These are phyloP conservation scores for Nitzschia sp. DNA, from an alignment of 108 stramenopile species.

Conservation along the genomic window DNA sequence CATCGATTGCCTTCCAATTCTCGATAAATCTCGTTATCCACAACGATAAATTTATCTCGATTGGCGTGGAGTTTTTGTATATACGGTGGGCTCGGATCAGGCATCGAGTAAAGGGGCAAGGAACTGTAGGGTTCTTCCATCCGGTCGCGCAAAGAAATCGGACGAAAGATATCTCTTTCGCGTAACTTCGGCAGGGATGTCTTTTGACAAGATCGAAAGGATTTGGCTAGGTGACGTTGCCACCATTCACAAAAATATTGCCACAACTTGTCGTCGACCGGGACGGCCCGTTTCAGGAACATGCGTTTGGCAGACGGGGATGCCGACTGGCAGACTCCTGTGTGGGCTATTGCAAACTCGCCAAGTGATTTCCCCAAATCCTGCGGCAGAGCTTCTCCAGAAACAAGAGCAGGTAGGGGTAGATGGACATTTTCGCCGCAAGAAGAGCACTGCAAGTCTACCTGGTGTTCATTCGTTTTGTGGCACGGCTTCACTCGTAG, in stretches of 20 bases:
- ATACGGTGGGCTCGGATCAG: not conserved
- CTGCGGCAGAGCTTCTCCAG: not conserved
- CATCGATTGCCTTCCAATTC: slow-evolving; percentile 2
- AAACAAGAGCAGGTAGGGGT: not conserved
- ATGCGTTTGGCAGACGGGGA: not conserved
- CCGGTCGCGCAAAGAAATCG: not conserved
- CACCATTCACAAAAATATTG: not conserved
- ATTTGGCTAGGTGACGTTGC: not conserved
- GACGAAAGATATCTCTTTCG: not conserved
- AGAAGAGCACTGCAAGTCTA: not conserved
- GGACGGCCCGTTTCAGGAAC: not conserved
- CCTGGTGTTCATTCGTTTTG: not conserved
- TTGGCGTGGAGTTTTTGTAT: not conserved
- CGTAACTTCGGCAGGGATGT: not conserved
- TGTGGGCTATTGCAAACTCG: not conserved
- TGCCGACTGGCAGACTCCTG: not conserved
- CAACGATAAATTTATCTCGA: not conserved
- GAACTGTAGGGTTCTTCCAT: not conserved
- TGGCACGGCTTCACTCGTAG: not conserved
- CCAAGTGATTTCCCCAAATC: not conserved
- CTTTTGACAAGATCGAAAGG: not conserved
- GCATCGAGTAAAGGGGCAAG: not conserved
- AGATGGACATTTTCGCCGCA: not conserved
- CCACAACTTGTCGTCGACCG: not conserved
- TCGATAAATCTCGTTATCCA: slow-evolving; percentile 6